phyloP scores from a whole-genome alignment of 805 yeast genomes.

The Spathaspora passalidarum region DNA sequence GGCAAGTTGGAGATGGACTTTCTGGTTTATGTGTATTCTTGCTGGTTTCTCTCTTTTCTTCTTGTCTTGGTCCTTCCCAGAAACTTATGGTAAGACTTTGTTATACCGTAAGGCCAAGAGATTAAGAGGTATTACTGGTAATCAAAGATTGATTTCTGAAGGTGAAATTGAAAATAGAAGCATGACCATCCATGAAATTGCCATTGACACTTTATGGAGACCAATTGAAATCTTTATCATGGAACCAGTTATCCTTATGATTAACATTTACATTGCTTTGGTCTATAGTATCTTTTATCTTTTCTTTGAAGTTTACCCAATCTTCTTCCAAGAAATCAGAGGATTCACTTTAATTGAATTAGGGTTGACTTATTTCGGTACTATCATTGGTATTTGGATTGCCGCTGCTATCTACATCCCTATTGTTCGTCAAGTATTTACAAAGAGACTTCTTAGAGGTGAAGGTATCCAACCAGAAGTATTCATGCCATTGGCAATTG shows the following conservation, averaged over 20 bases:
- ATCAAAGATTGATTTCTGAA: conserved; percentile 39
- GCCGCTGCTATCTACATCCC: conserved; percentile 33
- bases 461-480: conserved; percentile 36
- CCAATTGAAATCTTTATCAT: conserved; percentile 47
- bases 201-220: conserved; percentile 39
- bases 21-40: conserved; percentile 46
- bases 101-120: conserved; percentile 47
- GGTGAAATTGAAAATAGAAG: conserved; percentile 33
- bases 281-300: conserved; percentile 52
- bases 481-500: conserved; percentile 38
- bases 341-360: conserved; percentile 45
- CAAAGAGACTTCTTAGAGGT: conserved; percentile 18
- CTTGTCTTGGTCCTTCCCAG: conserved; percentile 44
- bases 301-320: conserved; percentile 63
- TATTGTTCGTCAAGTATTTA: conserved; percentile 21
- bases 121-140: conserved; percentile 49
- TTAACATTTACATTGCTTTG: conserved; percentile 50
- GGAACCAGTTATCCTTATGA: conserved; percentile 58
- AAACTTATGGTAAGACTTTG: conserved; percentile 45
- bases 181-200: conserved; percentile 16
- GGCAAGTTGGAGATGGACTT: conserved; percentile 44
- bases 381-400: conserved; percentile 44
- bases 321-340: conserved; percentile 45
- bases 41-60: conserved; percentile 13
- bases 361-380: conserved; percentile 48